A percentile compares a stretch with the other conserved stretches of the same genome.
Evolutionary conservation across 2,329 filamentous ascomycete genomes (phyloP).

Genomic region (Fusarium humuli): DNA sequence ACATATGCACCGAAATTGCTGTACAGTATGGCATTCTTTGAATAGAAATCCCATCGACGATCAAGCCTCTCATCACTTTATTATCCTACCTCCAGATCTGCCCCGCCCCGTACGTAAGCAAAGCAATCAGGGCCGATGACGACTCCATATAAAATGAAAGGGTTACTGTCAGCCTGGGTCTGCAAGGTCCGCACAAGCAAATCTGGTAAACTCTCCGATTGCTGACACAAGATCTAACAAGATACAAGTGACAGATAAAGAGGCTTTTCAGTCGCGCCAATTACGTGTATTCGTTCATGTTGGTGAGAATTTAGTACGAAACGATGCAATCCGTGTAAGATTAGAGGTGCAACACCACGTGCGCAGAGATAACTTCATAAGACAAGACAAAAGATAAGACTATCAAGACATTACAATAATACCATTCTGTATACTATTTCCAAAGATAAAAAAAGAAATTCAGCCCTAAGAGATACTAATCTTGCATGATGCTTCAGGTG

Average conservation of each 20-base stretch:
- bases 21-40: background rate
- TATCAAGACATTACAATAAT: slow-evolving; percentile 1
- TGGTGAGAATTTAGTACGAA: slow-evolving; percentile 15
- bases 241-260: background rate
- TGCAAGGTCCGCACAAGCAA: slow-evolving; percentile 10
- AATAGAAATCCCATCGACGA: background rate
- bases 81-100: background rate
- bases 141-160: background rate
- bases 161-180: background rate
- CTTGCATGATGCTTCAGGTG: background rate
- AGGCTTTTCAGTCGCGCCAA: background rate
- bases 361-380: background rate
- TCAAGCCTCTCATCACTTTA: background rate
- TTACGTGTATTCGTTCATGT: background rate
- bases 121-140: background rate
- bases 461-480: background rate
- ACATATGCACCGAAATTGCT: background rate
- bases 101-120: background rate
- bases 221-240: background rate
- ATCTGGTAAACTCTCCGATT: slow-evolving; percentile 6
- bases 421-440: slow-evolving; percentile 4
- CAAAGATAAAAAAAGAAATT: background rate
- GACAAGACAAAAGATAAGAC: background rate
- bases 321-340: background rate
- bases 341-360: background rate